Base-by-base conservation (phyloP, 352 stramenopile genomes). In the Pythium grandisporangium region DNA sequence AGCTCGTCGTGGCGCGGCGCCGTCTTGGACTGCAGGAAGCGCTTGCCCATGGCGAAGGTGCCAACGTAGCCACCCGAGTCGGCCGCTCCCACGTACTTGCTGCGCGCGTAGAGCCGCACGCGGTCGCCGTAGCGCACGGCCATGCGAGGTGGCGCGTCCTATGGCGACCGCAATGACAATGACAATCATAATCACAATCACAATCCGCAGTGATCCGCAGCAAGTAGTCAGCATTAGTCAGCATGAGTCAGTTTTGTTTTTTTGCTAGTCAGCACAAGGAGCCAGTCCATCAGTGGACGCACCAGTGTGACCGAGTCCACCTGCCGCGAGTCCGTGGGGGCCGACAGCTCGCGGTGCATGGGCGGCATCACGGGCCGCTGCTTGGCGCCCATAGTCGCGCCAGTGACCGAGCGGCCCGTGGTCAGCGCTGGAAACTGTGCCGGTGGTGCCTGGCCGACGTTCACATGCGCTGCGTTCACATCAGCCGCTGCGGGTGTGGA, bases 121-220 rank as follows among this genome's bases (percentile, higher is more conserved):
- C 49, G 69, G 50, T 88, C 71, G 21, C 75, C 75, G 44, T 84
- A 88, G 10, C 72, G 66, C 20, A 88, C 59, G 7, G 71, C 75
- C 14, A 88, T 66, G 42, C 77, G 70, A 5, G 74, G 74, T 22
- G 74, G 64, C 12, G 71, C 61, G 36, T 59, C 66, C 64, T 66
- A 32, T 30, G 14, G n/a, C 24, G 6, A 20, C 33, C 33, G 19
- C 2, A 10, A 11, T 11, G 3, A n/a, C n/a, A n/a, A n/a, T n/a
- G n/a, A n/a, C n/a, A n/a, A n/a, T n/a, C n/a, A n/a, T n/a, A n/a
- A n/a, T n/a, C n/a, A n/a, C n/a, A n/a, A n/a, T n/a, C n/a, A n/a
- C n/a, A n/a, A n/a, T n/a, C n/a, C n/a, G n/a, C n/a, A n/a, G n/a
- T n/a, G n/a, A n/a, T n/a, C n/a, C n/a, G n/a, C n/a, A n/a, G n/a